A percentile compares a stretch with the other conserved stretches of the same genome.
Conservation (phyloP, 2,329 filamentous ascomycete species). For the Pestalotiopsis sp. region DNA sequence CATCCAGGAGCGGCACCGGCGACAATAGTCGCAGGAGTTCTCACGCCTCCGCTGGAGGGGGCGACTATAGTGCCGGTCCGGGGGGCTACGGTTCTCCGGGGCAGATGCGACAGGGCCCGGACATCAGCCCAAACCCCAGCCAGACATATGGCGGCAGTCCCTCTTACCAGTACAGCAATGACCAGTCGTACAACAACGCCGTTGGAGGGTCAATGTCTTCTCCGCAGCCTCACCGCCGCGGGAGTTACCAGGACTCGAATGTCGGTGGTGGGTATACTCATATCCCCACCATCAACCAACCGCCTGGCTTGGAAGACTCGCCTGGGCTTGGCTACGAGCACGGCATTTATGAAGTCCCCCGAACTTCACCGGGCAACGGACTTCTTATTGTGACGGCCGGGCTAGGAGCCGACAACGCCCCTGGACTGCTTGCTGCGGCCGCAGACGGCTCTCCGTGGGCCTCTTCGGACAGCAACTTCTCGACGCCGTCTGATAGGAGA, state of each 20-base stretch:
- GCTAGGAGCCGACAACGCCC: conserved; percentile 32
- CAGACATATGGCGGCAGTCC: conserved; percentile 11
- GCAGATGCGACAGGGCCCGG: neutral
- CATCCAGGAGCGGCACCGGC: conserved; percentile 23
- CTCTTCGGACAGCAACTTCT: conserved; percentile 51
- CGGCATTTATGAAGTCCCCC: conserved; percentile 26
- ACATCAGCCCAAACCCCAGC: conserved; percentile 1
- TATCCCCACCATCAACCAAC: conserved; percentile 27
- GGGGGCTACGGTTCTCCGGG: neutral
- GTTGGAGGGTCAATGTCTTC: conserved; percentile 30
- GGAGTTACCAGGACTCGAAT: conserved; percentile 19
- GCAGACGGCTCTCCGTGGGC: conserved; percentile 37
- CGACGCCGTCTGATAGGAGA: conserved; percentile 44
- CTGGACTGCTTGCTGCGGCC: conserved; percentile 35
- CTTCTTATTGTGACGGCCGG: conserved; percentile 30
- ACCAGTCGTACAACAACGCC: conserved; percentile 14
- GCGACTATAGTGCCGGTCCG: conserved; percentile 11
- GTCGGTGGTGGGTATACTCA: conserved; percentile 22
- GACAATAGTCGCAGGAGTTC: conserved; percentile 30
- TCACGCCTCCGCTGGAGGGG: conserved; percentile 22
- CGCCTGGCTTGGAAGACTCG: conserved; percentile 25
- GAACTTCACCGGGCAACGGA: conserved; percentile 28
- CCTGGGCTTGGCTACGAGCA: conserved; percentile 23
- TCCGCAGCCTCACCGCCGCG: conserved; percentile 18
- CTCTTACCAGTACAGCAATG: conserved; percentile 19